phyloP scores from a whole-genome alignment of 371 early-diverging fungal species.

The Haplosporangium sp. region DNA sequence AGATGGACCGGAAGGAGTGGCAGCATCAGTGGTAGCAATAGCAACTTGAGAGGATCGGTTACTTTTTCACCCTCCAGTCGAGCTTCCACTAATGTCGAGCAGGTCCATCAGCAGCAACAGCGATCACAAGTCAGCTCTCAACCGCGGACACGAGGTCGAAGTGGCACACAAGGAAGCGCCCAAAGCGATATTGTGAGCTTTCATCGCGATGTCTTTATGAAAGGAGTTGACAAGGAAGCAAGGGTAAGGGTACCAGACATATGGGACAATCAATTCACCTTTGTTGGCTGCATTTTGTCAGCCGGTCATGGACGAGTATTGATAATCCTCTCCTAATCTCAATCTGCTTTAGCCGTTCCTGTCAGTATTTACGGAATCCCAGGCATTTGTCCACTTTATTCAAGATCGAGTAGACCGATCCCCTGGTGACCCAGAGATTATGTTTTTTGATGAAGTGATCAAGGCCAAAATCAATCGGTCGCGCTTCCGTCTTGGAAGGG shows the following conservation, averaged over 20 bases:
- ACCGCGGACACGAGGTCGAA: slow-evolving; percentile 11
- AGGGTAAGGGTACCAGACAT: too few relatives aligned
- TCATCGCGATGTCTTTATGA: slow-evolving; percentile 73
- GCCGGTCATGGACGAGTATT: too few relatives aligned
- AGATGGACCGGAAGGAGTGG: slow-evolving; percentile 43
- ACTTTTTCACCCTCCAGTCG: slow-evolving; percentile 11
- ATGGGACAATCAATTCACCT: too few relatives aligned
- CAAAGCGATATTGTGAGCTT: slow-evolving; percentile 57
- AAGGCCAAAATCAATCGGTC: slow-evolving; percentile 85
- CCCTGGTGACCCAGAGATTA: slow-evolving; percentile 75
- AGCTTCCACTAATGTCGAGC: slow-evolving; percentile 5
- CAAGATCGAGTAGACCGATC: slow-evolving; percentile 77
- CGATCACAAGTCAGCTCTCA: slow-evolving; percentile 3
- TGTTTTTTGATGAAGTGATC: slow-evolving; percentile 85
- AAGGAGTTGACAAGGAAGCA: slow-evolving; percentile 75
- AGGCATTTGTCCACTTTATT: slow-evolving; percentile 86
- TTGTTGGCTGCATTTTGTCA: too few relatives aligned
- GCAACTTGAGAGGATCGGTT: slow-evolving; percentile 6
- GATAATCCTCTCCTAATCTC: neutral
- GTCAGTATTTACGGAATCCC: slow-evolving; percentile 73
- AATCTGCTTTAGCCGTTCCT: slow-evolving; percentile 62
- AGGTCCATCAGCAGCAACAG: slow-evolving; percentile 8
- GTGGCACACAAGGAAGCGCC: slow-evolving; percentile 17
- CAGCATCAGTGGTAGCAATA: slow-evolving; percentile 38
- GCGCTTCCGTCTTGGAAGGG: slow-evolving; percentile 78